Conservation (phyloP, 2,329 filamentous ascomycete species). For the Phaeosphaeria sp. region DNA sequence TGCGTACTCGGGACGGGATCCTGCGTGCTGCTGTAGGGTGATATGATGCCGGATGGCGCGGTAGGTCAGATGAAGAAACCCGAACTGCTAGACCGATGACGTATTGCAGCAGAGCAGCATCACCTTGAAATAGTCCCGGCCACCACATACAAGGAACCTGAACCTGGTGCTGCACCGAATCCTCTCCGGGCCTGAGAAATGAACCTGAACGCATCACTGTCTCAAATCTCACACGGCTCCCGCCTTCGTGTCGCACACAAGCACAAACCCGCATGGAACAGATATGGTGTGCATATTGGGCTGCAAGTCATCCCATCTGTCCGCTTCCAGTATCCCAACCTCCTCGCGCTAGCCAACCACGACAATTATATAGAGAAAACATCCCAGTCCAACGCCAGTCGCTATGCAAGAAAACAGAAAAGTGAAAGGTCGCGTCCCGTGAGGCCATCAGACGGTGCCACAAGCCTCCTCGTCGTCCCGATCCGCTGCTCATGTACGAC, state of each 20-base stretch:
- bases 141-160: neutral
- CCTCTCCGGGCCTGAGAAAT: neutral
- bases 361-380: constrained; percentile 9
- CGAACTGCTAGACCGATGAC: constrained; percentile 9
- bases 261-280: neutral
- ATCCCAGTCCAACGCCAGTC: constrained; percentile 7
- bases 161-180: neutral
- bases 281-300: neutral
- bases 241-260: neutral
- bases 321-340: neutral
- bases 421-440: neutral
- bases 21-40: neutral
- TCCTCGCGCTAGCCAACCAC: neutral
- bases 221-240: neutral
- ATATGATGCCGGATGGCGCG: constrained; percentile 10
- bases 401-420: constrained; percentile 15
- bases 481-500: neutral
- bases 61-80: constrained; percentile 10
- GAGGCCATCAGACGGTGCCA: constrained; percentile 5
- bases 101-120: constrained; percentile 2
- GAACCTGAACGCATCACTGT: neutral
- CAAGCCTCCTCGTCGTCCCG: neutral
- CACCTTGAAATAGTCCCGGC: constrained; percentile 1
- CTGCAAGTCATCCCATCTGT: constrained; percentile 1
- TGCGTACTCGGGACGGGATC: neutral